These are phyloP conservation scores for Lipomyces oligophaga DNA, from an alignment of 805 yeast species.

Conservation along the genomic window DNA sequence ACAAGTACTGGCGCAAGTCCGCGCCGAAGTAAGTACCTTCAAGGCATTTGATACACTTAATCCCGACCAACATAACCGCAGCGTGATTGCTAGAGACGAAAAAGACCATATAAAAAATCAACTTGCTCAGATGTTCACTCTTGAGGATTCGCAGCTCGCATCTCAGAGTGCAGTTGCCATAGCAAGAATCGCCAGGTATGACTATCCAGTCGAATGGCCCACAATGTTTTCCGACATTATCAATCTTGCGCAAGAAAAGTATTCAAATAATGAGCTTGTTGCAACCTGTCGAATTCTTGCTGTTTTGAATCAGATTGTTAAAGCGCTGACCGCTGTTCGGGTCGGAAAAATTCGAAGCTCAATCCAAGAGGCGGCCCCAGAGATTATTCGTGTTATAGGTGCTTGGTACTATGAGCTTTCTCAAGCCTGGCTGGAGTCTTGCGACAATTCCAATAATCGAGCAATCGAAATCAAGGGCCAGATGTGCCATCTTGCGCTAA, in stretches of 20 bases:
- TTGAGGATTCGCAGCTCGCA: constrained; percentile 67
- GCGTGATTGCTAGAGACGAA: constrained; percentile 59
- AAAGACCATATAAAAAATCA: constrained; percentile 58
- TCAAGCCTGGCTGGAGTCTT: constrained; percentile 69
- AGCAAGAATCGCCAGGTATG: constrained; percentile 72
- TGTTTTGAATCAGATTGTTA: constrained; percentile 73
- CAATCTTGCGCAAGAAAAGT: constrained; percentile 39
- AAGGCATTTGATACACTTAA: background rate
- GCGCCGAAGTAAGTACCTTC: constrained; percentile 45
- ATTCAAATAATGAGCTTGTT: constrained; percentile 41
- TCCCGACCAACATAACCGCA: constrained; percentile 3
- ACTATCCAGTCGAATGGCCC: constrained; percentile 88
- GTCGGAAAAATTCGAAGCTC: constrained; percentile 80
- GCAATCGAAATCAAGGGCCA: constrained; percentile 41
- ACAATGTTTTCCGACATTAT: constrained; percentile 59
- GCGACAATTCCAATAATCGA: background rate
- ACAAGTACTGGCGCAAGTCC: constrained; percentile 75
- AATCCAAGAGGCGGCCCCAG: constrained; percentile 66
- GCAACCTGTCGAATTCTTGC: constrained; percentile 60
- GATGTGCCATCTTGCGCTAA: constrained; percentile 72
- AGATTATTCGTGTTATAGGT: constrained; percentile 56
- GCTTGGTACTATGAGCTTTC: constrained; percentile 58
- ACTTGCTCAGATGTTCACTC: constrained; percentile 58
- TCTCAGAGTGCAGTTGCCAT: constrained; percentile 83
- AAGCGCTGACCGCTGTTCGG: constrained; percentile 66